Evolutionary conservation across 306 rosid species (phyloP), one percentile per base, ranked within the genome.

Genomic region (Nissolia schottii): DNA sequence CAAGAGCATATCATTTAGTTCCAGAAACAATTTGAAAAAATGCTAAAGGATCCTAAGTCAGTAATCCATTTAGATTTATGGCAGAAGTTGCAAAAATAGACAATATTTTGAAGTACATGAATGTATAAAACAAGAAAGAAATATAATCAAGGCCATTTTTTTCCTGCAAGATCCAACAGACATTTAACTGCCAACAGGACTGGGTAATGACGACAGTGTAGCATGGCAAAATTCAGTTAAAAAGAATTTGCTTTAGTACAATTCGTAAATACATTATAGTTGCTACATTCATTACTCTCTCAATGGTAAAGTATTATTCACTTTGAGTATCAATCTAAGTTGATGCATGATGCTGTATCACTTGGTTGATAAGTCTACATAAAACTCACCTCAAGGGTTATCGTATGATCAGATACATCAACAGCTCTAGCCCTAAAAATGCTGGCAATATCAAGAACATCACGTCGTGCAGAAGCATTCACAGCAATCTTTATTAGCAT

Each of bases 401-500:
- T 71, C 35, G 97, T 88, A 70, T 88, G 92, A 67, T 78, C 97
- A 12, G 97, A 91, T 69, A 91, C 97, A 49, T 91, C 97, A 65
- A 91, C 90, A 19, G 95, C 92, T 76, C 28, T 85, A 77, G 89
- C 97, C 83, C 95, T 84, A 77, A 91, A 91, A 72, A 91, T 91
- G 76, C 84, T 87, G 71, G 95, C 97, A 71, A 91, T 80, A 80
- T 91, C 97, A 45, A 91, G 95, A 51, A 91, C 92, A 74, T 91
- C 95, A 61, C 92, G 85, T 16, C 97, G 84, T 59, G 95, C 95
- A 68, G 85, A 82, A 81, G 95, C 86, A 80, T 91, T 87, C 16
- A 79, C 97, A 19, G 92, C 97, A 78, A 91, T 86, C 77, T 91
- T 91, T 75, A 91, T 87, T 70, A 91, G 76, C 90, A 87, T 89